A percentile compares a stretch with the other conserved stretches of the same genome.
phyloP scores from a whole-genome alignment of 148 eudicot species.

The Polygonum aviculare region DNA sequence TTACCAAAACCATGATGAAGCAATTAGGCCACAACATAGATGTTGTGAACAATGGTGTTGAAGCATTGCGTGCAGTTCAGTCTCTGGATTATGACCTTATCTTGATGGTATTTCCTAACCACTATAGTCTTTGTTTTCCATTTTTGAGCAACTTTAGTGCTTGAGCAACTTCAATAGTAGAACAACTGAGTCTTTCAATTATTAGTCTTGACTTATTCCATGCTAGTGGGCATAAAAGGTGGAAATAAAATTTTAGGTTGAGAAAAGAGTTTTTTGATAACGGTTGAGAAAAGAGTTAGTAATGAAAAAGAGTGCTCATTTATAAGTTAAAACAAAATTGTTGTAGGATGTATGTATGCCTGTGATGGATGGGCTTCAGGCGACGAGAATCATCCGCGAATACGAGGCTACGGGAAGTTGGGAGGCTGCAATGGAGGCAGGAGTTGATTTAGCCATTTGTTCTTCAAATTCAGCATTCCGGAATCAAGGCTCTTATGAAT shows the following conservation, averaged over 20 bases:
- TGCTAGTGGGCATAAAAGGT: not conserved
- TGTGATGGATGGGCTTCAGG: constrained; percentile 91
- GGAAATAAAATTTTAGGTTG: not conserved
- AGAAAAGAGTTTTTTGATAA: not conserved
- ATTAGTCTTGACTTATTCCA: not conserved
- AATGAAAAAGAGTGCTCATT: not conserved
- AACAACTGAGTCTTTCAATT: not conserved
- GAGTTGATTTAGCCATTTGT: constrained; percentile 39
- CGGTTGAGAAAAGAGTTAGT: not conserved
- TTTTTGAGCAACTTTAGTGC: not conserved
- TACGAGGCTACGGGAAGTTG: constrained; percentile 80
- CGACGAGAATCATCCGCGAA: constrained; percentile 76
- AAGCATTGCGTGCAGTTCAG: constrained; percentile 84
- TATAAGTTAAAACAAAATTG: not conserved
- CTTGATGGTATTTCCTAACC: constrained; percentile 58
- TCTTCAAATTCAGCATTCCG: constrained; percentile 16
- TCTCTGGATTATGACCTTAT: constrained; percentile 51
- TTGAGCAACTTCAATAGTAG: no score
- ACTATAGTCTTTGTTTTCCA: not conserved
- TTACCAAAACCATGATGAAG: constrained; percentile 77
- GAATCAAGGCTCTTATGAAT: constrained; percentile 17
- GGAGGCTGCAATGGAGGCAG: constrained; percentile 76
- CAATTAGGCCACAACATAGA: constrained; percentile 64
- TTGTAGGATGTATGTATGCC: constrained; percentile 96
- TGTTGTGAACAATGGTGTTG: constrained; percentile 79